These are phyloP conservation scores for Nepenthes gracilis DNA, from an alignment of 148 eudicot genomes.

Conservation along the genomic window DNA sequence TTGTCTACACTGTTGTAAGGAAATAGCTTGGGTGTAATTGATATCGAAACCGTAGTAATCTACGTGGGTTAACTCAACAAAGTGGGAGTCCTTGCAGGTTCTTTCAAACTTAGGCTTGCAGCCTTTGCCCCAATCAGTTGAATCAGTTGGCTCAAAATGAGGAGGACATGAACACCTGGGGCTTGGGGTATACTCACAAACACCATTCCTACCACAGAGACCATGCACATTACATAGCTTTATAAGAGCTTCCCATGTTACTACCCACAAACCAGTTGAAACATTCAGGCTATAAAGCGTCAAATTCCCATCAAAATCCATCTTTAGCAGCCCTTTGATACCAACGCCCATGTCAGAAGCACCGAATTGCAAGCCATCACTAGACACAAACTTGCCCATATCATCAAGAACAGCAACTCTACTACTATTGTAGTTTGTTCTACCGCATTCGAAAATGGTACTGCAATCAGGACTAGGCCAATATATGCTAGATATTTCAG, in stretches of 20 bases:
- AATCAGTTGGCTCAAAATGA: conserved; percentile 18
- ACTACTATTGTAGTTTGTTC: conserved; percentile 27
- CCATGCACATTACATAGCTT: conserved; percentile 38
- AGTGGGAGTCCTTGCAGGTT: conserved; percentile 19
- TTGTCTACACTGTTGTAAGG: conserved; percentile 24
- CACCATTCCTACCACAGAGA: conserved; percentile 45
- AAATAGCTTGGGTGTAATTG: background rate
- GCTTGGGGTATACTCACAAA: conserved; percentile 35
- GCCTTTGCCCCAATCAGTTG: conserved; percentile 40
- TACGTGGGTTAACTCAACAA: conserved; percentile 32
- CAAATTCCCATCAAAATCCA: conserved; percentile 56
- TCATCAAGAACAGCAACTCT: conserved; percentile 29
- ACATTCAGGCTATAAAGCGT: conserved; percentile 47
- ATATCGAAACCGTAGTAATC: conserved; percentile 56
- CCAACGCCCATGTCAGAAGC: conserved; percentile 34
- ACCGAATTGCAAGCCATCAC: conserved; percentile 25
- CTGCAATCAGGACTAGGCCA: conserved; percentile 21
- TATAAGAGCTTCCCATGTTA: conserved; percentile 38
- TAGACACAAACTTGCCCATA: conserved; percentile 26
- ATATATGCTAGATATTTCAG: conserved; percentile 20
- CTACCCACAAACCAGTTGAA: conserved; percentile 19
- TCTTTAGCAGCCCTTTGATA: conserved; percentile 21
- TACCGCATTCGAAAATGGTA: conserved; percentile 6
- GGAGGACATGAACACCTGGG: conserved; percentile 46
- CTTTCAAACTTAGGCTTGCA: conserved; percentile 38